A percentile compares a stretch with the other conserved stretches of the same genome.
Conservation (phyloP, 331 rosid genomes). For the Quercus phellos region DNA sequence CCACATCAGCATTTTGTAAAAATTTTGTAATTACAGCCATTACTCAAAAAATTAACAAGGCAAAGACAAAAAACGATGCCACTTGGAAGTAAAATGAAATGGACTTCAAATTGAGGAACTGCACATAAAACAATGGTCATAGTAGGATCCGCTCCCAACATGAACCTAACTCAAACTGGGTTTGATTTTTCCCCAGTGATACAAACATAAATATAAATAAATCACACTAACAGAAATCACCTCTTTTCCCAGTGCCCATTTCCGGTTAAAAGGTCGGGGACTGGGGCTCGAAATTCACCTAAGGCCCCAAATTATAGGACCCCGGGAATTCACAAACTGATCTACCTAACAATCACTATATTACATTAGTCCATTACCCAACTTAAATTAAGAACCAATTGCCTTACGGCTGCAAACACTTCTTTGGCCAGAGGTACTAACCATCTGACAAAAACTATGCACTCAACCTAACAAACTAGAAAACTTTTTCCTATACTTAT, state of each 20-base stretch:
- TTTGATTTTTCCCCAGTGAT: conserved; percentile 39
- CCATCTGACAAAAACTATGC: conserved; percentile 38
- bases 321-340: conserved; percentile 42
- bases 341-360: conserved; percentile 38
- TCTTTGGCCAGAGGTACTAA: conserved; percentile 16
- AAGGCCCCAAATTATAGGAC: conserved; percentile 52
- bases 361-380: conserved; percentile 16
- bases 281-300: conserved; percentile 44
- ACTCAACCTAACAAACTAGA: conserved; percentile 44
- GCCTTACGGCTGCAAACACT: conserved; percentile 54
- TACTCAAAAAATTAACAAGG: neutral
- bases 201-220: conserved; percentile 27
- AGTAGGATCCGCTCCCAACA: conserved; percentile 68
- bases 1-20: no score
- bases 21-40: no score
- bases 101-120: conserved; percentile 7
- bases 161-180: conserved; percentile 48
- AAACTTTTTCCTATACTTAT: conserved; percentile 23
- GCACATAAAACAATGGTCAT: conserved; percentile 40
- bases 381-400: conserved; percentile 30
- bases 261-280: conserved; percentile 62
- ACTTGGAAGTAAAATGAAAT: conserved; percentile 8
- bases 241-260: conserved; percentile 46
- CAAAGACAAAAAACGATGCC: neutral
- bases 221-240: conserved; percentile 33